Evolutionary conservation across 2,329 filamentous ascomycete genomes (phyloP).

Genomic region (Phialophora tarda): DNA sequence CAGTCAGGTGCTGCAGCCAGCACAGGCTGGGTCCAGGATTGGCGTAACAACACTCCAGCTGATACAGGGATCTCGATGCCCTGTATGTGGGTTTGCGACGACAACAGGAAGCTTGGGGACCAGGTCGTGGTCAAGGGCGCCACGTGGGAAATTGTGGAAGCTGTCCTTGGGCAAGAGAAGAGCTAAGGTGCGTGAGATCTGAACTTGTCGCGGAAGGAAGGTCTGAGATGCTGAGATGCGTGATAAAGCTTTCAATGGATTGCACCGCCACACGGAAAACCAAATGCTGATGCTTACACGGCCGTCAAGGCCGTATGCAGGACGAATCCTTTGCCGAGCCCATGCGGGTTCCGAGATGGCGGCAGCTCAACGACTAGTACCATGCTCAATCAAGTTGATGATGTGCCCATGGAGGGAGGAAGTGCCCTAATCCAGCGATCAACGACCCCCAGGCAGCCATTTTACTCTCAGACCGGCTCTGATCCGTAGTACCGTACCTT

Average conservation of each 20-base stretch:
- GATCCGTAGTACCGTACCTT: neutral
- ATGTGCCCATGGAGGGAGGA: too few species aligned
- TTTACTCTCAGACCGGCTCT: too few species aligned
- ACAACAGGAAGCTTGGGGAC: slow-evolving; percentile 27
- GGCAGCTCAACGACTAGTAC: neutral
- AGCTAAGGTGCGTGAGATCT: neutral
- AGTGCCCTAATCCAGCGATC: too few species aligned
- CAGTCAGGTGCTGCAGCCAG: neutral
- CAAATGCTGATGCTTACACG: neutral
- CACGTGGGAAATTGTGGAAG: slow-evolving; percentile 31
- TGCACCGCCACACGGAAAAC: neutral
- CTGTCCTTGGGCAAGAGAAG: neutral
- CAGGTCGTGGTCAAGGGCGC: slow-evolving; percentile 22
- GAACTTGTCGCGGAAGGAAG: neutral
- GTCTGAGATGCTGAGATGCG: neutral
- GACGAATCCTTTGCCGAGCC: neutral
- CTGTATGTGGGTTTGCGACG: slow-evolving; percentile 28
- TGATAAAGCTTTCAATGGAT: neutral
- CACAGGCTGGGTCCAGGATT: slow-evolving; percentile 25
- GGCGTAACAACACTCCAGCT: slow-evolving; percentile 29
- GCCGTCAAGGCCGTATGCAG: neutral
- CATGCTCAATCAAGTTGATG: too few species aligned
- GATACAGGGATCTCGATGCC: slow-evolving; percentile 17
- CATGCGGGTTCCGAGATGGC: neutral
- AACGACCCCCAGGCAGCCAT: too few species aligned